Evolutionary conservation across 2,329 filamentous ascomycete species (phyloP), one percentile per base, ranked within the genome.

Genomic region (Pleomassaria siparia): DNA sequence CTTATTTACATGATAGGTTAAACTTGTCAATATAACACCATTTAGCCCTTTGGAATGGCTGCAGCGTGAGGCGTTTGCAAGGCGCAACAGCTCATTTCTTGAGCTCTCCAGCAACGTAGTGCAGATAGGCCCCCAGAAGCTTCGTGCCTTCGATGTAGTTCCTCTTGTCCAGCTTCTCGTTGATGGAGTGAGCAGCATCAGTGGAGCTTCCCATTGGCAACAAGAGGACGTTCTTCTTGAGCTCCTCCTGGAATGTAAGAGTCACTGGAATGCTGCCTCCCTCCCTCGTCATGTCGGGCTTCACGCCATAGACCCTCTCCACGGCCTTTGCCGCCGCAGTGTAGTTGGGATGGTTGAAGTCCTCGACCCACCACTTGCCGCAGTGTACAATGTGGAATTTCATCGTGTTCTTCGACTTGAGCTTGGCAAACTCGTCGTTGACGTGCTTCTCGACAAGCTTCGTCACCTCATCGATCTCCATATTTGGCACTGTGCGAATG

Each of bases 91-190:
- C 51, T 58, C 62, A 15, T 51, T 51, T 58, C 65, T 79, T 84
- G 30, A 89, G 85, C 80, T 99, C 94, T 69, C 92, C 89, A 2
- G 91, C 91, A 56, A 96, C 91, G 62, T 96, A 96, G 76, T 97
- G 92, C 67, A 99, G 76, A 71, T 99, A 99, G 3, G 92, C 89
- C 40, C 94, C 94, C 48, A 99, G 75, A 54, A 99, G 76, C 83
- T 99, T 99, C 63, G 89, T 96, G 40, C 94, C 94, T 78, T 99
- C 91, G 65, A 99, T 95, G 72, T 99, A 99, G 76, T 99, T 99
- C 68, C 83, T 84, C 81, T 88, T 91, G 73, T 99, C 94, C 48
- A 99, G 80, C 81, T 96, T 96, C 83, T 97, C 94, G 72, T 99
- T 99, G 74, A 96, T 95, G 26, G 90, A 96, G 76, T 99, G 94